A percentile compares a stretch with the other conserved stretches of the same genome.
Evolutionary conservation across 2,329 filamentous ascomycete species (phyloP).

Genomic region (Ophiocordyceps unilateralis): DNA sequence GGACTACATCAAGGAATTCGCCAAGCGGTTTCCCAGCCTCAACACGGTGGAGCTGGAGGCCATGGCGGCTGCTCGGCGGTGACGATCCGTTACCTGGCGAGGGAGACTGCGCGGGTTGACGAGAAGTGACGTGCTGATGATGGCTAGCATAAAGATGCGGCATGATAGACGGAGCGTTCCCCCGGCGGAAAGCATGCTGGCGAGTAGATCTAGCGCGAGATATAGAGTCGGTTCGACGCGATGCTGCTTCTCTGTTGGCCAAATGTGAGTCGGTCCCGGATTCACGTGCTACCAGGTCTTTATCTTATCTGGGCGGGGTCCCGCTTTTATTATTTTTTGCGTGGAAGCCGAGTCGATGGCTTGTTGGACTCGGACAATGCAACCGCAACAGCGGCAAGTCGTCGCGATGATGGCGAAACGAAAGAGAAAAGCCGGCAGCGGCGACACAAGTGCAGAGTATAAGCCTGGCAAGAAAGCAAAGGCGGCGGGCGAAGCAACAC

Average conservation of each 20-base stretch:
- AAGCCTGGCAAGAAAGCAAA: slow-evolving; percentile 16
- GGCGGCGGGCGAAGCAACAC: slow-evolving; percentile 1
- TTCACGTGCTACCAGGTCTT: not conserved
- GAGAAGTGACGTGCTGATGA: not conserved
- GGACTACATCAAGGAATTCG: slow-evolving; percentile 56
- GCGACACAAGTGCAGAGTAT: slow-evolving; percentile 9
- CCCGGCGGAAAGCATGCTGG: not conserved
- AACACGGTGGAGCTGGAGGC: slow-evolving; percentile 74
- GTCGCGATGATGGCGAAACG: slow-evolving; percentile 25
- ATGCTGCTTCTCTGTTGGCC: too few relatives aligned
- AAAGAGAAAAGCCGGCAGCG: slow-evolving; percentile 24
- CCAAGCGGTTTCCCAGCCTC: slow-evolving; percentile 72
- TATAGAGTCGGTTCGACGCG: not conserved
- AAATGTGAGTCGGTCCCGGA: not conserved
- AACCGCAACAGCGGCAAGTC: not conserved
- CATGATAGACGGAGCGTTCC: not conserved
- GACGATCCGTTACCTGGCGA: not conserved
- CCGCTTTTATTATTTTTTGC: slow-evolving; percentile 3
- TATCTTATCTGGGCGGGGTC: slow-evolving; percentile 1
- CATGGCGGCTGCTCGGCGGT: slow-evolving; percentile 6
- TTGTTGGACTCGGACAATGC: too few relatives aligned
- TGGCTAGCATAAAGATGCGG: not conserved
- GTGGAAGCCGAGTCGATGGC: too few relatives aligned
- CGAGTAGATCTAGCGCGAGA: not conserved
- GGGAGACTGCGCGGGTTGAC: too few relatives aligned